These are phyloP conservation scores for Penstemon barbatus DNA, from an alignment of 257 asterid genomes.

Conservation along the genomic window DNA sequence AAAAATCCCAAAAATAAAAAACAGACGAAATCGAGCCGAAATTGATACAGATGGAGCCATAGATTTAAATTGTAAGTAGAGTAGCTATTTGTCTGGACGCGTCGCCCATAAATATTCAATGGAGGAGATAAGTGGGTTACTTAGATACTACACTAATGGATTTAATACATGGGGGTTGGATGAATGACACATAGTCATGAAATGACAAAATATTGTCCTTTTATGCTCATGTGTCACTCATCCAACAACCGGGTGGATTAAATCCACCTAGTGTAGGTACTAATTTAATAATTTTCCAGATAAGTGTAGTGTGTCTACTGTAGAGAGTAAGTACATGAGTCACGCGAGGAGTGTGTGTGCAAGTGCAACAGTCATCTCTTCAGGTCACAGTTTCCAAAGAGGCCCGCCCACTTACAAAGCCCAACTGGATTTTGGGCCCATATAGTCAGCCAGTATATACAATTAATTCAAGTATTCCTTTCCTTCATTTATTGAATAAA, in stretches of 20 bases:
- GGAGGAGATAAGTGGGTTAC: background rate
- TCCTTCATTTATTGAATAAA: background rate
- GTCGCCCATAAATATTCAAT: background rate
- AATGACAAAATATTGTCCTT: too few species aligned
- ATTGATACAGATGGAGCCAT: too few species aligned
- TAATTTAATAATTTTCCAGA: too few species aligned
- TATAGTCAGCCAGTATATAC: background rate
- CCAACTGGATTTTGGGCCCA: constrained; percentile 28
- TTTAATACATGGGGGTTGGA: too few species aligned
- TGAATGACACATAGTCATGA: too few species aligned
- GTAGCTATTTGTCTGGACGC: constrained; percentile 28
- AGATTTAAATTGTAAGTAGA: background rate
- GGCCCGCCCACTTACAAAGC: constrained; percentile 27
- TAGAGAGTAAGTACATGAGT: constrained; percentile 38
- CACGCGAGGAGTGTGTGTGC: constrained; percentile 39
- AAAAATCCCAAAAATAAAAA: too few species aligned
- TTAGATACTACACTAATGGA: too few species aligned
- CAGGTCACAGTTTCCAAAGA: constrained; percentile 27
- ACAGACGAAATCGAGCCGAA: too few species aligned
- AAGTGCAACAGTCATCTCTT: constrained; percentile 4
- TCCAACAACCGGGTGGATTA: too few species aligned
- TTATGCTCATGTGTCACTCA: too few species aligned
- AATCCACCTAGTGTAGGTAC: too few species aligned
- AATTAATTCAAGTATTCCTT: background rate
- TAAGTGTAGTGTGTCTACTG: background rate